Base-by-base conservation (phyloP, 371 early-diverging fungal genomes). In the Apophysomyces elegans region DNA sequence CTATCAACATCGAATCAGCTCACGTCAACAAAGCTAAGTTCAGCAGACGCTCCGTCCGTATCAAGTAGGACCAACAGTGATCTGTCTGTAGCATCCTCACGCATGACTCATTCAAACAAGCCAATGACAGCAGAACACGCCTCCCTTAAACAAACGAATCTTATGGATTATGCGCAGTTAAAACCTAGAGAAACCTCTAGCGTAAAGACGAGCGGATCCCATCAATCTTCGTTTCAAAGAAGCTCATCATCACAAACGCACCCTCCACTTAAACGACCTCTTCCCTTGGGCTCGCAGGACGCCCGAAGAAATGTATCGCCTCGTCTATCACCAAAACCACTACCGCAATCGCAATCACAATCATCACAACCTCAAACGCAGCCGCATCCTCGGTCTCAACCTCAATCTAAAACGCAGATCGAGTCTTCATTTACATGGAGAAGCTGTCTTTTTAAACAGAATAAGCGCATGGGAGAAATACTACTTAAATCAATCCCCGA, bases 251-350 rank as follows among this genome's bases (percentile, higher is more conserved):
- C 58, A 32, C 58, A 32, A 21, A n/a, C 13, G 9, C 37, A 37
- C 5, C 6, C n/a, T 8, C 37, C 58, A 14, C 36, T 58, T 37
- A 38, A 37, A 58, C 41, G 41, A 8, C 41, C 58, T 37, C n/a
- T 36, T 32, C 21, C 21, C 9, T 32, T 35, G 16, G 32, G 32
- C 32, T 18, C 39, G 14, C 58, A 16, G 11, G 39, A 58, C 37
- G 37, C 37, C 8, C 16, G 58, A 41, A 32, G 58, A 58, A 41
- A 37, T 36, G 58, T 58, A 11, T 14, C 14, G 7, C 37, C 41
- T 6, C 39, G 58, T 36, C 58, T 16, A 36, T 58, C 58, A 32
- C 39, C 58, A n/a, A n/a, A 26, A 12, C 41, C 58, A 14, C 41
- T 11, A 4, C 41, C 41, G 13, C 41, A 26, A 26, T 3, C 32